Percentiles rank a stretch among this genome's conserved stretches.
These are phyloP conservation scores for Colletotrichum kahawae DNA, from an alignment of 2,329 filamentous ascomycete species.

Conservation along the genomic window DNA sequence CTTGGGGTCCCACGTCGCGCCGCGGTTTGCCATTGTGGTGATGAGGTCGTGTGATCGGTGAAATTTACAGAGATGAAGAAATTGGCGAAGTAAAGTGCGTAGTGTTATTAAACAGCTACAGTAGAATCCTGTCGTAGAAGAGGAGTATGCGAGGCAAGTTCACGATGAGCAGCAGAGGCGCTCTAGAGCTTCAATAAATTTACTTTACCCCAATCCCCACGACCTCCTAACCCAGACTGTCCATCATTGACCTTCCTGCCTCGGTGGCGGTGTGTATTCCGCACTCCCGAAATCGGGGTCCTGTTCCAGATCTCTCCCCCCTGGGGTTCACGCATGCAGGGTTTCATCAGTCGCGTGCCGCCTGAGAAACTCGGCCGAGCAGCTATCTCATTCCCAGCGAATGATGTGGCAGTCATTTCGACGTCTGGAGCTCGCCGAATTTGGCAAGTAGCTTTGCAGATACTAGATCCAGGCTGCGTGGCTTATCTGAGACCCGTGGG, in stretches of 20 bases:
- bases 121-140: accelerated
- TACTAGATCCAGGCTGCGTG: not conserved
- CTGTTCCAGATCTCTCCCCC: not conserved
- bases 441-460: not conserved
- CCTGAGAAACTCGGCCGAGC: not conserved
- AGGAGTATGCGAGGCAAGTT: not conserved
- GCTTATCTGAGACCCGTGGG: not conserved
- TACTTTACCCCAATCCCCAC: not conserved
- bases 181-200: not conserved
- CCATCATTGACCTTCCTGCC: not conserved
- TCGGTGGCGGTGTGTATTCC: not conserved
- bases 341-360: not conserved
- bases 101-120: not conserved
- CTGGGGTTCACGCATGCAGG: not conserved
- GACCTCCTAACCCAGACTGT: not conserved
- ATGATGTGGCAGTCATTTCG: not conserved
- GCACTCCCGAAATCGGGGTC: not conserved
- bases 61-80: not conserved
- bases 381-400: not conserved
- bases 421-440: not conserved
- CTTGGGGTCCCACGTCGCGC: conserved; percentile 10
- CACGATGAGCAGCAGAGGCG: not conserved
- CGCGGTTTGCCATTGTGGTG: conserved; percentile 12
- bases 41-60: not conserved
- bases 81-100: not conserved